phyloP scores from a whole-genome alignment of 176 grass and related monocot species.

The Poa pratensis region DNA sequence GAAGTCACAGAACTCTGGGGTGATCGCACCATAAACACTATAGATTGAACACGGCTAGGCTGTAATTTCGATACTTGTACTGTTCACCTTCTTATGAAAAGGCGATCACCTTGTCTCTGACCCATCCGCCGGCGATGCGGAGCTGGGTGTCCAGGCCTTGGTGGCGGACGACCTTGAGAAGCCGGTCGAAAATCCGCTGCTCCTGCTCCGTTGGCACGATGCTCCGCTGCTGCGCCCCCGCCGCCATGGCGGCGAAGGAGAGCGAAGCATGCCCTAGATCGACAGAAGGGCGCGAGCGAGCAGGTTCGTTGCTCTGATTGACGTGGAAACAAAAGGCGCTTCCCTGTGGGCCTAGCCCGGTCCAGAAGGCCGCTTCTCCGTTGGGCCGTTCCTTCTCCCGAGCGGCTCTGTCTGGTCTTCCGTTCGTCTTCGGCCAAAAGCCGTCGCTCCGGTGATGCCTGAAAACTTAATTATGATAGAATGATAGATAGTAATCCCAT shows the following conservation, averaged over 20 bases:
- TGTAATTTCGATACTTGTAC: neutral
- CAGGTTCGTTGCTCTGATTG: too few species aligned
- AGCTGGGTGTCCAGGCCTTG: constrained; percentile 57
- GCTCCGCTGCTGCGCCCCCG: neutral
- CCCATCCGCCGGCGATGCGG: constrained; percentile 55
- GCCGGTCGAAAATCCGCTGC: constrained; percentile 56
- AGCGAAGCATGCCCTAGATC: neutral
- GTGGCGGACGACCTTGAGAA: constrained; percentile 65
- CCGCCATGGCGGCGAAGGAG: constrained; percentile 34
- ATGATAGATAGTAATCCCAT: too few species aligned
- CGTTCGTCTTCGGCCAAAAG: too few species aligned
- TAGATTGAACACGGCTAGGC: neutral
- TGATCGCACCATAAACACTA: constrained; percentile 5
- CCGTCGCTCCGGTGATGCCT: too few species aligned
- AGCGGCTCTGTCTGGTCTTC: too few species aligned
- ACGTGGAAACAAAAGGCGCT: too few species aligned
- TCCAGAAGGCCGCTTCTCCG: too few species aligned
- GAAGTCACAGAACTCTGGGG: neutral
- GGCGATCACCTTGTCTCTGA: constrained; percentile 49
- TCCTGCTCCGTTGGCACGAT: constrained; percentile 73
- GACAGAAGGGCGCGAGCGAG: too few species aligned
- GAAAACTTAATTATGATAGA: too few species aligned
- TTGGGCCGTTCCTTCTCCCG: too few species aligned
- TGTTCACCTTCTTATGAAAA: neutral
- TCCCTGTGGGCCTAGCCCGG: too few species aligned